Evolutionary conservation across 2,329 filamentous ascomycete species (phyloP), one percentile per base, ranked within the genome.

Genomic region (Colletotrichum karsti): DNA sequence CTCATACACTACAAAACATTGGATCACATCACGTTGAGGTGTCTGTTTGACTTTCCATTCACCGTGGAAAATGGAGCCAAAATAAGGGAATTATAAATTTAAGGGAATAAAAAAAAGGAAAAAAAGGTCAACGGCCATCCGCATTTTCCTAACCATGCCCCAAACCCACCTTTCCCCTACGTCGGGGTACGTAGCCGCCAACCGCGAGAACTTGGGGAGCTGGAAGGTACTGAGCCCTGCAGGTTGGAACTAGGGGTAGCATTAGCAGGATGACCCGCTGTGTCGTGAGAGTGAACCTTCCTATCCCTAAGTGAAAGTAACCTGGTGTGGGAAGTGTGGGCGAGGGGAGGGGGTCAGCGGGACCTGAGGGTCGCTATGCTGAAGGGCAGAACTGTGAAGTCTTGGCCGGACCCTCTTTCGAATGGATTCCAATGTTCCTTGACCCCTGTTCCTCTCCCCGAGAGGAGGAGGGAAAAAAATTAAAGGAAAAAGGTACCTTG

Each of bases 141-240:
- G n/a, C n/a, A n/a, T n/a, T n/a, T n/a, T n/a, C n/a, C 37, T 24
- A 41, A 54, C 30, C 30, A 50, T 35, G 41, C 20, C 15, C 28
- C 46, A 26, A 46, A n/a, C 28, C 53, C 61, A 58, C 54, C 6
- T 20, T 26, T 58, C 7, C 50, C 20, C 65, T 53, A 58, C 53
- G 60, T 33, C 60, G 64, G 60, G 65, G 60, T 68, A 58, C 65
- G 60, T 65, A 65, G 60, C 65, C 65, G 53, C 65, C 46, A 46
- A 28, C 59, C 64, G 60, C 54, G 42, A 64, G 48, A 24, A 59
- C 15, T 64, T 30, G 65, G 60, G 59, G 60, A 54, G 60, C 65
- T 65, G n/a, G n/a, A 50, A 5, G 6, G 28, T 30, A 30, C 28
- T 30, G 28, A 6, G 9, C 53, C 53, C 65, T 68, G 65, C 59